Evolutionary conservation across 2,329 filamentous ascomycete species (phyloP).

Genomic region (Botryotinia convoluta): DNA sequence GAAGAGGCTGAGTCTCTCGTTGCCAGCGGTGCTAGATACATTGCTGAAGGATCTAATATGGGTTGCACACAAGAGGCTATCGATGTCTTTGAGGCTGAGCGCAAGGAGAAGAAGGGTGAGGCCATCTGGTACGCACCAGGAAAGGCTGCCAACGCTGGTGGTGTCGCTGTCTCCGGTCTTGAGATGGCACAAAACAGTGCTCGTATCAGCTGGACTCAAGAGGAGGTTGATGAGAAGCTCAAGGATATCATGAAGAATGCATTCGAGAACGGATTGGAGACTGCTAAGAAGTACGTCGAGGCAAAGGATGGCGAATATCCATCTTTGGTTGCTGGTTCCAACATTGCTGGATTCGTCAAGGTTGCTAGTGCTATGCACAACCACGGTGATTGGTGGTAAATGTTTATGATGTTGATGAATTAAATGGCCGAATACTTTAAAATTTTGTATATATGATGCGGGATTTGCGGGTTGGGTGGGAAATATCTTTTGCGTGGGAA

Average conservation of each 20-base stretch:
- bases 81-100: slow-evolving; percentile 80
- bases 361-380: slow-evolving; percentile 92
- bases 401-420: slow-evolving; percentile 15
- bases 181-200: slow-evolving; percentile 99
- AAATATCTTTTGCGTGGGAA: background rate
- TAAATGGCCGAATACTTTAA: background rate
- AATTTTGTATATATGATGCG: slow-evolving; percentile 15
- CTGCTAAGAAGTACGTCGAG: slow-evolving; percentile 83
- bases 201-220: slow-evolving; percentile 78
- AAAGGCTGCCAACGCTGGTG: slow-evolving; percentile 96
- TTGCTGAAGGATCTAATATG: slow-evolving; percentile 99
- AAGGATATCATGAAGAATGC: slow-evolving; percentile 93
- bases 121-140: slow-evolving; percentile 95
- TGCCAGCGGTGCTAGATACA: slow-evolving; percentile 72
- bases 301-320: slow-evolving; percentile 80
- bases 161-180: slow-evolving; percentile 93
- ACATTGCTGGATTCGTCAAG: slow-evolving; percentile 98
- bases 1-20: slow-evolving; percentile 86
- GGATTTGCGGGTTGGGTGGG: slow-evolving; percentile 15
- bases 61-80: slow-evolving; percentile 96
- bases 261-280: slow-evolving; percentile 85
- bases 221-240: slow-evolving; percentile 89
- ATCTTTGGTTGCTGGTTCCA: slow-evolving; percentile 86
- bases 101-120: slow-evolving; percentile 63
- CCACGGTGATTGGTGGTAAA: slow-evolving; percentile 88